A percentile compares a stretch with the other conserved stretches of the same genome.
Conservation (phyloP, 2,329 filamentous ascomycete species). For the Exophiala phaeomuriformis region DNA sequence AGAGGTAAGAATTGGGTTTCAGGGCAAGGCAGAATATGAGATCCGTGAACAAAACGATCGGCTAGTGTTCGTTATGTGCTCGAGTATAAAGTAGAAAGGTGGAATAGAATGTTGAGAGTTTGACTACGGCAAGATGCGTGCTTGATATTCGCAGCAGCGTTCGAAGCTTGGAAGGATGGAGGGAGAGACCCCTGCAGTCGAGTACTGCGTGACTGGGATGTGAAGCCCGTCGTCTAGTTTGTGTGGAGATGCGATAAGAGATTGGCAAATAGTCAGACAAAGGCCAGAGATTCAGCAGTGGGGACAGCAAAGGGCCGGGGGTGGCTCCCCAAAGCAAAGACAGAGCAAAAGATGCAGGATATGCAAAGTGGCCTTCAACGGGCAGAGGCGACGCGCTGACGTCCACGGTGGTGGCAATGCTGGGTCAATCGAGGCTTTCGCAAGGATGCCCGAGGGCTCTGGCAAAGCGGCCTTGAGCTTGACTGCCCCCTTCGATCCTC, state of each 20-base stretch:
- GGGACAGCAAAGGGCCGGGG: neutral
- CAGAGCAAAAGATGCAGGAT: constrained; percentile 2
- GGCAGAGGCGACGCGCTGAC: neutral
- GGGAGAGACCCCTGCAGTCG: constrained; percentile 4
- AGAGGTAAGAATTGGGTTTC: neutral
- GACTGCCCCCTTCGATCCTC: neutral
- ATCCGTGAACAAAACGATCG: constrained; percentile 4
- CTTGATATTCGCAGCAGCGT: constrained; percentile 16
- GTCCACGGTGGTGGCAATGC: constrained; percentile 11
- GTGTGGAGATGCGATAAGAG: constrained; percentile 13
- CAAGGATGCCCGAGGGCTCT: neutral
- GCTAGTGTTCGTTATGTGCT: constrained; percentile 7
- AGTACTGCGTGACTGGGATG: constrained; percentile 4
- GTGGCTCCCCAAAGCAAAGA: neutral
- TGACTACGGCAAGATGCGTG: constrained; percentile 17
- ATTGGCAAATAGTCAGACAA: constrained; percentile 6
- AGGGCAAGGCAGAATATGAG: neutral
- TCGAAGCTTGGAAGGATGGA: constrained; percentile 1
- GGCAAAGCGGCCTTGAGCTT: neutral
- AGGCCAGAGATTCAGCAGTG: neutral
- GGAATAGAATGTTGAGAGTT: constrained; percentile 7
- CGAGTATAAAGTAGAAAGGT: constrained; percentile 10
- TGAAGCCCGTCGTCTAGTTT: neutral
- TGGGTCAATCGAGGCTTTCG: constrained; percentile 10
- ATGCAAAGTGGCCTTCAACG: constrained; percentile 7